Base-by-base conservation (phyloP, 2,329 filamentous ascomycete genomes). In the Pseudogymnoascus pannorum region DNA sequence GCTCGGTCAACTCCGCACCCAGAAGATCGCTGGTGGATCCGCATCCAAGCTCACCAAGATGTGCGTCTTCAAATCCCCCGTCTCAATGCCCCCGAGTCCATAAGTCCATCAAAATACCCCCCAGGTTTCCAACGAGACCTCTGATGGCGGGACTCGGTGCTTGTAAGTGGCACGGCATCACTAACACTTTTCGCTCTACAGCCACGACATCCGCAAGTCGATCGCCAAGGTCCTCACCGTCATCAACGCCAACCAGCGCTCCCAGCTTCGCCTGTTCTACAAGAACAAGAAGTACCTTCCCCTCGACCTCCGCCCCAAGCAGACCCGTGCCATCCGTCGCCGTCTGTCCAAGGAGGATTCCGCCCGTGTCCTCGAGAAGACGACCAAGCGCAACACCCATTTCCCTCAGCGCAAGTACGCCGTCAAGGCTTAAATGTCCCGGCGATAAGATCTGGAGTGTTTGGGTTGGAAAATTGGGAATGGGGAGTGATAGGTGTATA, bases 281-380 rank as follows among this genome's bases (percentile, higher is more conserved):
- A 95, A 96, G 87, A 89, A 89, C 88, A 97, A 97, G 91, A 97
- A 97, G 86, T 97, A 97, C 87, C 82, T 92, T 68, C 94, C 94
- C 69, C 91, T 99, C 78, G 95, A 99, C 80, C 92, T 99, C 83
- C 91, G 94, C 80, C 81, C 92, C 77, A 97, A 97, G 90, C 87
- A 94, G 84, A 99, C 94, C 77, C 92, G 94, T 75, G 94, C 92
- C 77, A 95, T 97, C 82, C 92, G 94, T 76, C 91, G 95, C 84
- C 86, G 91, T 76, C 85, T 99, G 81, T 93, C 89, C 75, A 88
- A 91, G 79, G 86, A 95, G 85, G 93, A 99, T 81, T 87, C 89
- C 73, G 84, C 86, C 73, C 84, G 87, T 77, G 82, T 87, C 74
- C 89, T 95, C 71, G 88, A 93, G 82, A 97, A 96, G 89, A 88